Evolutionary conservation across 331 rosid species (phyloP).

Genomic region (Arachis monticola): DNA sequence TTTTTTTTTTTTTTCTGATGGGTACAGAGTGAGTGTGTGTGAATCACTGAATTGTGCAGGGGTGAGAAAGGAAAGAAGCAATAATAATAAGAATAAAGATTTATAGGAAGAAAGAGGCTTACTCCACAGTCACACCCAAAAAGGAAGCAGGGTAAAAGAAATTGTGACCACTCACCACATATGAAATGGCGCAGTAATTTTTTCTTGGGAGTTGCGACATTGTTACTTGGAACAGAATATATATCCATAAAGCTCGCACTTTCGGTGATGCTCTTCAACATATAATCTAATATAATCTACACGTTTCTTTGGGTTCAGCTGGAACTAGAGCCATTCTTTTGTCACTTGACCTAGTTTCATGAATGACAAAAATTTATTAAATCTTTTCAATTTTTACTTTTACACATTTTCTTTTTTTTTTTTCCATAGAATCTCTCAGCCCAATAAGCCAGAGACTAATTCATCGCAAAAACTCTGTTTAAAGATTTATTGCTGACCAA

Average conservation of each 20-base stretch:
- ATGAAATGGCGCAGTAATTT: neutral
- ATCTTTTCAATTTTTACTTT: too few species aligned
- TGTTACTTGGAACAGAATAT: neutral
- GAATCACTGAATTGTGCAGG: constrained; percentile 22
- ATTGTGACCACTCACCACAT: too few species aligned
- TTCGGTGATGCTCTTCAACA: constrained; percentile 24
- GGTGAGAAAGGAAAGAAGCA: neutral
- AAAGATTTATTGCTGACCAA: too few species aligned
- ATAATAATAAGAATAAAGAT: constrained; percentile 2
- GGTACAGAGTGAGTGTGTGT: neutral
- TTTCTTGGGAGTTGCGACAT: neutral
- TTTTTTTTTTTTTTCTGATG: neutral
- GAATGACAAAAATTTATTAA: too few species aligned
- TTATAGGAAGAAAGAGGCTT: constrained; percentile 18
- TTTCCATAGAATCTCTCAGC: too few species aligned
- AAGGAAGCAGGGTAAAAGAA: neutral
- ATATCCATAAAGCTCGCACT: neutral
- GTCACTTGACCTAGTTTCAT: too few species aligned
- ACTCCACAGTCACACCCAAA: constrained; percentile 35
- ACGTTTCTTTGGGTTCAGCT: neutral
- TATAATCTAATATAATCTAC: too few species aligned
- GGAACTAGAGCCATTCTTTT: neutral
- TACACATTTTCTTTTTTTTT: too few species aligned
- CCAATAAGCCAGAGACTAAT: too few species aligned
- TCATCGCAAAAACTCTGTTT: too few species aligned